Evolutionary conservation across 2,329 filamentous ascomycete species (phyloP).

Genomic region (Capronia americana): DNA sequence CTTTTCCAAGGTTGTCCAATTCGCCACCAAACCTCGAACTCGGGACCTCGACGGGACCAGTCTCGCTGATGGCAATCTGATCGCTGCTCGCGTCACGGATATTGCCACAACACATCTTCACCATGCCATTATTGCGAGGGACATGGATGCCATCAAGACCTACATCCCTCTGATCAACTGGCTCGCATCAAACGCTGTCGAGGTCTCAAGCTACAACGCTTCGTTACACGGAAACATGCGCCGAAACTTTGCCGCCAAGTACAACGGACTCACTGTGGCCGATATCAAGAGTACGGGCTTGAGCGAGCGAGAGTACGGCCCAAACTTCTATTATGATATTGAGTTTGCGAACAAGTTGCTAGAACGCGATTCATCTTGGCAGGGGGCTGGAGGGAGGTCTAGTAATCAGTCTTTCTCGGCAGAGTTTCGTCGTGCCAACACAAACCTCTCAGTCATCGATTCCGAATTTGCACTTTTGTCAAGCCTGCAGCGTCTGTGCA

Average conservation of each 20-base stretch:
- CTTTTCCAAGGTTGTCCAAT: conserved; percentile 72
- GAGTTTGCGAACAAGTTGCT: conserved; percentile 77
- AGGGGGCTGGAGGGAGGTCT: conserved; percentile 55
- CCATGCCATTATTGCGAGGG: conserved; percentile 77
- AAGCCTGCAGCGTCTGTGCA: conserved; percentile 85
- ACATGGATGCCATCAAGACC: conserved; percentile 70
- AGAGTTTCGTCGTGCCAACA: conserved; percentile 86
- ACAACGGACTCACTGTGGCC: conserved; percentile 72
- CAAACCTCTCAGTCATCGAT: conserved; percentile 89
- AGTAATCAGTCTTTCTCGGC: conserved; percentile 62
- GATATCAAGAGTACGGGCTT: conserved; percentile 80
- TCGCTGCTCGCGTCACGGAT: conserved; percentile 84
- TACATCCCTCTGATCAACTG: conserved; percentile 79
- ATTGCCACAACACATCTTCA: conserved; percentile 91
- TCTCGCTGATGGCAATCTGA: conserved; percentile 66
- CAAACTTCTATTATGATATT: conserved; percentile 83
- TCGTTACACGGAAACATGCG: conserved; percentile 86
- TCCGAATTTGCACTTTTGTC: conserved; percentile 79
- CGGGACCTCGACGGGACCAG: conserved; percentile 55
- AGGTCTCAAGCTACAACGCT: conserved; percentile 81
- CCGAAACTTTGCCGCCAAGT: conserved; percentile 81
- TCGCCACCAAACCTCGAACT: conserved; percentile 67
- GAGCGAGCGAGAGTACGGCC: conserved; percentile 70
- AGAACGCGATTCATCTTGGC: conserved; percentile 79
- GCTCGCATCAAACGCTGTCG: conserved; percentile 77